These are phyloP conservation scores for Cetradonia linearis DNA, from an alignment of 495 filamentous ascomycete species.

Conservation along the genomic window DNA sequence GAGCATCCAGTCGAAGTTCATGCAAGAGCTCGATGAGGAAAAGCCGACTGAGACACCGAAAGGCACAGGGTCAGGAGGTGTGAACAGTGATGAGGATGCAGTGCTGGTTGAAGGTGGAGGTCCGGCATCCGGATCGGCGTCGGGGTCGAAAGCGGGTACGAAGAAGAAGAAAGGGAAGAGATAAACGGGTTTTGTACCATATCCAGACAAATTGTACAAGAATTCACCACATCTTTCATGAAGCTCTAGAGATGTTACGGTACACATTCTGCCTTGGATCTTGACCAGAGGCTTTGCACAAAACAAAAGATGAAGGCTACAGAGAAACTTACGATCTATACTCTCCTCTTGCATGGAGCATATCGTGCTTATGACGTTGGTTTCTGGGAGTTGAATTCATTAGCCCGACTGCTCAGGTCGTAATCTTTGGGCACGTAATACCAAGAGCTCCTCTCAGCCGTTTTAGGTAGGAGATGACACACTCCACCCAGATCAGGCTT, in stretches of 20 bases:
- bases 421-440: too few species aligned
- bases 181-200: constrained; percentile 29
- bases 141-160: constrained; percentile 37
- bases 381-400: too few species aligned
- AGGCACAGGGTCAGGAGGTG: constrained; percentile 25
- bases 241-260: neutral
- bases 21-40: constrained; percentile 71
- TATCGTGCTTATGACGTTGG: too few species aligned
- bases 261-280: neutral
- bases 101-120: constrained; percentile 71
- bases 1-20: constrained; percentile 61
- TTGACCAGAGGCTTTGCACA: neutral
- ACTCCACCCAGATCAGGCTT: neutral
- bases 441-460: neutral
- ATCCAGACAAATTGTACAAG: neutral
- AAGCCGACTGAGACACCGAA: constrained; percentile 20
- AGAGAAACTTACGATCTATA: neutral
- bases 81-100: constrained; percentile 67
- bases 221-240: neutral
- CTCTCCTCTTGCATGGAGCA: too few species aligned
- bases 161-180: constrained; percentile 80
- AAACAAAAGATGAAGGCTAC: neutral
- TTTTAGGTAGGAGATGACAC: neutral
- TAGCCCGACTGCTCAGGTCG: too few species aligned
- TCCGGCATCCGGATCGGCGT: constrained; percentile 34